Evolutionary conservation across 2,329 filamentous ascomycete genomes (phyloP).

Genomic region (Westerdykella ornata): DNA sequence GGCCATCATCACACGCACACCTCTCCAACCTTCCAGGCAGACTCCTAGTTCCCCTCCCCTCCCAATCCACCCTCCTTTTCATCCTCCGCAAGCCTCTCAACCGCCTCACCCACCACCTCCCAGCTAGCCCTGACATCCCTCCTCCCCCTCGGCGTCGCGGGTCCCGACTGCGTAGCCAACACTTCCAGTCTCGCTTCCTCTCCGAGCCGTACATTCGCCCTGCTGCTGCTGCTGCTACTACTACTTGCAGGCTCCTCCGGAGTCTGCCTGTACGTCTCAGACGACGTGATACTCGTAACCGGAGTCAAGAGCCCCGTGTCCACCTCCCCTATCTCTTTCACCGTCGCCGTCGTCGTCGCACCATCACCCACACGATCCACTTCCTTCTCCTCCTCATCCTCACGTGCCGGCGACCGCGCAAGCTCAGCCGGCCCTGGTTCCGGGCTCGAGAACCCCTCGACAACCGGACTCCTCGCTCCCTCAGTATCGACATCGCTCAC

Average conservation of each 20-base stretch:
- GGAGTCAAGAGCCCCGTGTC: conserved; percentile 9
- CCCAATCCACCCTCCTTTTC: conserved; percentile 7
- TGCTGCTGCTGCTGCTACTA: no score
- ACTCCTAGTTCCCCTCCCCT: background rate
- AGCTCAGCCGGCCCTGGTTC: no score
- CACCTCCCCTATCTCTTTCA: conserved; percentile 3
- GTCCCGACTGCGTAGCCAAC: conserved; percentile 39
- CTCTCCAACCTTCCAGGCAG: no score
- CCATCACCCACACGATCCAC: conserved; percentile 7
- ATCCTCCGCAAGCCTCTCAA: conserved; percentile 29
- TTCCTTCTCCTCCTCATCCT: no score
- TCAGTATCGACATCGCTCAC: conserved; percentile 30
- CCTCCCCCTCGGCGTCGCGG: conserved; percentile 40
- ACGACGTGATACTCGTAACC: conserved; percentile 6
- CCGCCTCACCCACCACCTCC: conserved; percentile 33
- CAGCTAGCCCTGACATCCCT: conserved; percentile 34
- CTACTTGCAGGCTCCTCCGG: no score
- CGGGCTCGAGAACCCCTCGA: conserved; percentile 18
- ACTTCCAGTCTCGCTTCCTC: conserved; percentile 25
- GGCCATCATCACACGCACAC: no score
- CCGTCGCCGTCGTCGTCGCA: conserved; percentile 13
- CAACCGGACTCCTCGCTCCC: conserved; percentile 26
- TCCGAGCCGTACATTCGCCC: no score
- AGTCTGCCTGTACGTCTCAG: no score
- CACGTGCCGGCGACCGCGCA: no score